These are phyloP conservation scores for Cutaneotrichosporon cyanovorans DNA, from an alignment of 1,284 basidiomycete species.

Conservation along the genomic window DNA sequence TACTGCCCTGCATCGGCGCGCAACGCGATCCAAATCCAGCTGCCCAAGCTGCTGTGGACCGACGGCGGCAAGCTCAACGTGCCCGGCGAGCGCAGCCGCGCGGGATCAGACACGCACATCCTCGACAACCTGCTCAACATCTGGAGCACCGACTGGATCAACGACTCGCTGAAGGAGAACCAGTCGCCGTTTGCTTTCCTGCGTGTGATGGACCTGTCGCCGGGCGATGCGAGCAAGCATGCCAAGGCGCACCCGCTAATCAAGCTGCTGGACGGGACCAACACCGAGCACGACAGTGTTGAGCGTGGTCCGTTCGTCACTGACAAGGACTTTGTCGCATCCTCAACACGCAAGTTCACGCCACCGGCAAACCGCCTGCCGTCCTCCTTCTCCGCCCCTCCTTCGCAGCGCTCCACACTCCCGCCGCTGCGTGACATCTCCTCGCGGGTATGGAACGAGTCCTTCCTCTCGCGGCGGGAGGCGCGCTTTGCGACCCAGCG, in stretches of 20 bases:
- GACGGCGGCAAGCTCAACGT: slow-evolving; percentile 69
- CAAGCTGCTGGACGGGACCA: slow-evolving; percentile 16
- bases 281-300: slow-evolving; percentile 13
- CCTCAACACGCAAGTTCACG: slow-evolving; percentile 30
- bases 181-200: slow-evolving; percentile 64
- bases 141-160: slow-evolving; percentile 78
- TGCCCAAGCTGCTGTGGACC: slow-evolving; percentile 72
- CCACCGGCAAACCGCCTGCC: slow-evolving; percentile 45
- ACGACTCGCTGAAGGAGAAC: slow-evolving; percentile 59
- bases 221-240: slow-evolving; percentile 55
- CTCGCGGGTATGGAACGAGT: slow-evolving; percentile 57
- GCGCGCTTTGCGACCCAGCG: slow-evolving; percentile 75
- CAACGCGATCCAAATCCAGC: slow-evolving; percentile 71
- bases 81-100: slow-evolving; percentile 55
- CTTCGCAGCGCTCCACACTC: slow-evolving; percentile 5
- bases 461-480: slow-evolving; percentile 69
- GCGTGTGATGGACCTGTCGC: slow-evolving; percentile 57
- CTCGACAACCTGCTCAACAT: slow-evolving; percentile 76
- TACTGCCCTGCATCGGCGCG: slow-evolving; percentile 66
- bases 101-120: slow-evolving; percentile 57
- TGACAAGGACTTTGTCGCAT: slow-evolving; percentile 56
- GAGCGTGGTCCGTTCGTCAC: slow-evolving; percentile 36
- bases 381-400: too few species aligned
- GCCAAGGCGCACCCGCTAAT: slow-evolving; percentile 46
- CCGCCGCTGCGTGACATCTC: slow-evolving; percentile 53